A percentile compares a stretch with the other conserved stretches of the same genome.
phyloP scores from a whole-genome alignment of 768 basidiomycete genomes.

The Phylloporus arenicola region DNA sequence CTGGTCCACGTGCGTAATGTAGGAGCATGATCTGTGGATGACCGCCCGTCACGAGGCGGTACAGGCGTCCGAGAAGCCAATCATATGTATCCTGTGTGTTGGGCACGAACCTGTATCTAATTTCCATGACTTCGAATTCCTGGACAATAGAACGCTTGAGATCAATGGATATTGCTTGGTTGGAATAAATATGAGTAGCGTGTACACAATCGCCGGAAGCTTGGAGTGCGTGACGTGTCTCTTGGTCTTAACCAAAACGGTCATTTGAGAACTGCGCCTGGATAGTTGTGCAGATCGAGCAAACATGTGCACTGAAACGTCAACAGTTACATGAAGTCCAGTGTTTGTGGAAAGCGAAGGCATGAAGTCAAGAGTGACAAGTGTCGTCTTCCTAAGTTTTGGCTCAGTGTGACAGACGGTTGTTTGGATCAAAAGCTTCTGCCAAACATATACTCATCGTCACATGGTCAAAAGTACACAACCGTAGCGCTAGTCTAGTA shows the following conservation, averaged over 20 bases:
- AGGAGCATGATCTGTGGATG: slow-evolving; percentile 71
- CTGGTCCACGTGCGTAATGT: slow-evolving; percentile 66
- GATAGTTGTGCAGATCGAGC: slow-evolving; percentile 54
- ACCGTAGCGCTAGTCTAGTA: no score
- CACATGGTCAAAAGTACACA: slow-evolving; percentile 32
- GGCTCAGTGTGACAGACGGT: slow-evolving; percentile 11
- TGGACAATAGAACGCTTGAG: slow-evolving; percentile 19
- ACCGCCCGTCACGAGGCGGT: slow-evolving; percentile 67
- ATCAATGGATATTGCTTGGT: neutral
- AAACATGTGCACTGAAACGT: slow-evolving; percentile 57
- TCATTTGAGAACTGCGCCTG: slow-evolving; percentile 61
- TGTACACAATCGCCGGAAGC: slow-evolving; percentile 56
- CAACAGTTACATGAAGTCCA: slow-evolving; percentile 49
- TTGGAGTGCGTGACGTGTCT: slow-evolving; percentile 46
- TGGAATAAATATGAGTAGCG: slow-evolving; percentile 3
- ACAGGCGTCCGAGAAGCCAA: slow-evolving; percentile 64
- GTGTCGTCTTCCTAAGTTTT: slow-evolving; percentile 11
- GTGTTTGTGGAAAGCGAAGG: slow-evolving; percentile 69
- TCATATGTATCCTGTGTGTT: slow-evolving; percentile 54
- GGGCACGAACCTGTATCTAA: slow-evolving; percentile 75
- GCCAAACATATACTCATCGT: slow-evolving; percentile 19
- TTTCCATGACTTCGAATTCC: slow-evolving; percentile 76
- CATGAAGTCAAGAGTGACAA: slow-evolving; percentile 40
- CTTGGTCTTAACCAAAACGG: slow-evolving; percentile 73
- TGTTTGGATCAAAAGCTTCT: slow-evolving; percentile 28